Evolutionary conservation across 495 filamentous ascomycete species (phyloP).

Genomic region (Glutinoglossum americanum): DNA sequence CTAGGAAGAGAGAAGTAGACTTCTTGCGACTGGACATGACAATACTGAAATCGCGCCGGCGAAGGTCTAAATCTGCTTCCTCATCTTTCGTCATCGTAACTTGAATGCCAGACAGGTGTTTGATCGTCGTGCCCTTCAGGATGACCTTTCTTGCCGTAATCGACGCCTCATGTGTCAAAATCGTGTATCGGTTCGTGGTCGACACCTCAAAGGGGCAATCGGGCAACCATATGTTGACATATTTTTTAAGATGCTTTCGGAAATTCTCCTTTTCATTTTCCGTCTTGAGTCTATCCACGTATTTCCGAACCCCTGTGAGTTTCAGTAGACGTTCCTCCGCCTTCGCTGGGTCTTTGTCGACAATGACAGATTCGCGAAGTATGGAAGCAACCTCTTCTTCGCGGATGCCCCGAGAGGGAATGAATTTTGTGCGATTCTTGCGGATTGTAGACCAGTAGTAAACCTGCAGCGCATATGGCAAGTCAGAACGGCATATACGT

Average conservation of each 20-base stretch:
- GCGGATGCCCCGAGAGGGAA: conserved; percentile 53
- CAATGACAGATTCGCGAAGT: conserved; percentile 53
- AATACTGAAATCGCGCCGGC: conserved; percentile 83
- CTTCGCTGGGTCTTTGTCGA: conserved; percentile 42
- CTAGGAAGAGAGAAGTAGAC: conserved; percentile 71
- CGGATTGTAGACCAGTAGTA: conserved; percentile 92
- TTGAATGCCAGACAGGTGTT: conserved; percentile 73
- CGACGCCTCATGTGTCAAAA: conserved; percentile 66
- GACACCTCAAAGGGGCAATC: conserved; percentile 88
- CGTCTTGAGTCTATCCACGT: conserved; percentile 38
- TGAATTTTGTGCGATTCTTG: conserved; percentile 77
- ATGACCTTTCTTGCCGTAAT: conserved; percentile 66
- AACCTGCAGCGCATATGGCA: conserved; percentile 28
- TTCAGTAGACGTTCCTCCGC: conserved; percentile 54
- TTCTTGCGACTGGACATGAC: conserved; percentile 84
- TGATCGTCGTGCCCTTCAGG: conserved; percentile 63
- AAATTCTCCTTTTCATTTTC: conserved; percentile 78
- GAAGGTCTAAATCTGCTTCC: conserved; percentile 54
- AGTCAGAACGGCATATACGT: not conserved
- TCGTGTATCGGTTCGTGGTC: conserved; percentile 91
- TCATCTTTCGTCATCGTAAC: conserved; percentile 79
- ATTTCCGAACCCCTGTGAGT: conserved; percentile 53
- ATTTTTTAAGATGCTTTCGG: conserved; percentile 63
- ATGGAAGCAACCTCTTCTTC: conserved; percentile 66
- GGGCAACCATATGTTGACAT: conserved; percentile 78